Percentiles rank a stretch among this genome's conserved stretches.
phyloP scores from a whole-genome alignment of 1,284 basidiomycete species.

The Veloporphyrellus conicus region DNA sequence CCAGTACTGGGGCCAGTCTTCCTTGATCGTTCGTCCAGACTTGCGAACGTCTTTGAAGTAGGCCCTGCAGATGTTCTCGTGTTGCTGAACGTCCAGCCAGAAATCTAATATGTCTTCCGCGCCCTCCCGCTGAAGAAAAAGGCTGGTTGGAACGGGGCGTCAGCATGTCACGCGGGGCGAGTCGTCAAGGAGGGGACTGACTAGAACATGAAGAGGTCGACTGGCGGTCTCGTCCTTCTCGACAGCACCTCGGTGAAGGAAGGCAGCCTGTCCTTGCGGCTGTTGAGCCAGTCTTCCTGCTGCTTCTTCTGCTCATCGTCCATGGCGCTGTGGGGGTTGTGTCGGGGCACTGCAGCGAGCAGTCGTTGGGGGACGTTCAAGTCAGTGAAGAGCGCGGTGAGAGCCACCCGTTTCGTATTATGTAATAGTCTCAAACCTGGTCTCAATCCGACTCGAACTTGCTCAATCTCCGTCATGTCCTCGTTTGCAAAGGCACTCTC shows the following conservation, averaged over 20 bases:
- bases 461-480: constrained; percentile 36
- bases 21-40: constrained; percentile 84
- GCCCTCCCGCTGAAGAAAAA: constrained; percentile 89
- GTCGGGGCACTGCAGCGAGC: constrained; percentile 14
- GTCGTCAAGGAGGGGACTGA: constrained; percentile 31
- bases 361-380: constrained; percentile 10
- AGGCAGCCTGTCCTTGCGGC: constrained; percentile 67
- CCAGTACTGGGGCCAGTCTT: constrained; percentile 98
- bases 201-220: constrained; percentile 99
- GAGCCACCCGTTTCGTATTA: constrained; percentile 19
- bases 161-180: constrained; percentile 1
- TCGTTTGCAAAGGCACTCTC: constrained; percentile 78
- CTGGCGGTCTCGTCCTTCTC: constrained; percentile 84
- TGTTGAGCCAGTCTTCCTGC: constrained; percentile 66
- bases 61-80: constrained; percentile 96
- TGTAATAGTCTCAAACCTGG: constrained; percentile 17
- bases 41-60: constrained; percentile 98
- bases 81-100: constrained; percentile 98
- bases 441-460: background rate
- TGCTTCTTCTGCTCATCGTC: constrained; percentile 55
- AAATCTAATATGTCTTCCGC: constrained; percentile 96
- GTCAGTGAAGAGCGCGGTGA: constrained; percentile 13
- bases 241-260: constrained; percentile 84
- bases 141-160: constrained; percentile 38
- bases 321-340: constrained; percentile 32